phyloP scores from a whole-genome alignment of 306 rosid species.

The Sophora flavescens region DNA sequence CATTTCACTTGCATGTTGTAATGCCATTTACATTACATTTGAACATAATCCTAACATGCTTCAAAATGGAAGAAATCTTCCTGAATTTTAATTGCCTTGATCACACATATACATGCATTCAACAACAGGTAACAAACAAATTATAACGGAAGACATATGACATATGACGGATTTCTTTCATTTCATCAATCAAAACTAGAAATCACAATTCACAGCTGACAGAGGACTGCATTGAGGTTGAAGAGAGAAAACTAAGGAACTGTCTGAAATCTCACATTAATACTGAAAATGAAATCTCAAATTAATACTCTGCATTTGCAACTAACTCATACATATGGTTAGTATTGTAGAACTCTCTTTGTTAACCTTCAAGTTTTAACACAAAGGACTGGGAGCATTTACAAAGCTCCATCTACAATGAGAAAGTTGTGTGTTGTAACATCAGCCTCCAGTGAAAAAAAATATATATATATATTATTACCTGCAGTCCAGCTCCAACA shows the following conservation, averaged over 20 bases:
- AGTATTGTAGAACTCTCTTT: not conserved
- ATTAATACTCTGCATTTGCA: not conserved
- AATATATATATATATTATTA: constrained; percentile 37
- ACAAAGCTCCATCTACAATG: not conserved
- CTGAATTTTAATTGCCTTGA: not conserved
- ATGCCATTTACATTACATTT: not conserved
- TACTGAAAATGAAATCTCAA: no score
- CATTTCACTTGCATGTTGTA: not conserved
- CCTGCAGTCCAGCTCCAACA: constrained; percentile 89
- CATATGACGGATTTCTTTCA: not conserved
- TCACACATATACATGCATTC: constrained; percentile 5
- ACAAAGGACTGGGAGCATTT: not conserved
- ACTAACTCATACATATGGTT: no score
- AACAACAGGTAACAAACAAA: not conserved
- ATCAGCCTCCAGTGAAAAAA: not conserved
- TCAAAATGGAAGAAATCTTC: not conserved
- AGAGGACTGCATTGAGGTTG: not conserved
- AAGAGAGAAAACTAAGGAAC: not conserved
- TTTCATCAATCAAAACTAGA: not conserved
- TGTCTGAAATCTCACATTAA: no score
- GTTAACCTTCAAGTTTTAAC: constrained; percentile 20
- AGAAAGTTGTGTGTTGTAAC: not conserved
- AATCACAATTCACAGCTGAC: not conserved
- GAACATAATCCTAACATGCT: not conserved
- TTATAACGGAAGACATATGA: not conserved